Evolutionary conservation across 140 eudicot species (phyloP).

Genomic region (Stevia rebaudiana): DNA sequence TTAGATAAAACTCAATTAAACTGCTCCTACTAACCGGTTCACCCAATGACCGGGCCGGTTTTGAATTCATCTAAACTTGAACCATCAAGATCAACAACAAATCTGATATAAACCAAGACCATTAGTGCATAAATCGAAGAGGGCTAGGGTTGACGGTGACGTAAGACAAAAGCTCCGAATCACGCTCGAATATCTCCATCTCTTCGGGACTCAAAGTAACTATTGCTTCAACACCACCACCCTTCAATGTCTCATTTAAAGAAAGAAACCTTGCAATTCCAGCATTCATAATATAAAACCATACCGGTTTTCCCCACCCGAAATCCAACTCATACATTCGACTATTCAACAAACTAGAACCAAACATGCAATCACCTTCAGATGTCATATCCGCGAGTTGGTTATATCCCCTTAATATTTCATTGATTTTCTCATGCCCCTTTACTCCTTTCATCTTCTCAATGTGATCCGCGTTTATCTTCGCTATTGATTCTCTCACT

Average conservation of each 20-base stretch:
- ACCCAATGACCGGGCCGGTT: too few species aligned
- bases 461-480: not conserved
- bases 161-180: slow-evolving; percentile 11
- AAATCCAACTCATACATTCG: slow-evolving; percentile 32
- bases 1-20: too few species aligned
- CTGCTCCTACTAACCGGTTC: too few species aligned
- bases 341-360: slow-evolving; percentile 22
- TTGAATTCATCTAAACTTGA: too few species aligned
- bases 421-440: not conserved
- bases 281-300: slow-evolving; percentile 18
- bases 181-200: slow-evolving; percentile 30
- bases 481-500: slow-evolving; percentile 10
- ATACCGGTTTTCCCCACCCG: slow-evolving; percentile 48
- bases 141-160: slow-evolving; percentile 29
- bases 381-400: not conserved
- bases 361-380: slow-evolving; percentile 1
- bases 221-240: slow-evolving; percentile 33
- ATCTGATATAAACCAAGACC: not conserved
- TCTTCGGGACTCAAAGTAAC: slow-evolving; percentile 27
- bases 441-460: slow-evolving; percentile 2
- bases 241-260: slow-evolving; percentile 21
- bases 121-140: not conserved
- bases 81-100: too few species aligned
- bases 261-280: not conserved
- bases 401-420: not conserved